Evolutionary conservation across 371 early-diverging fungal genomes (phyloP), one percentile per base, ranked within the genome.

Genomic region (Batrachochytrium dendrobatidis): DNA sequence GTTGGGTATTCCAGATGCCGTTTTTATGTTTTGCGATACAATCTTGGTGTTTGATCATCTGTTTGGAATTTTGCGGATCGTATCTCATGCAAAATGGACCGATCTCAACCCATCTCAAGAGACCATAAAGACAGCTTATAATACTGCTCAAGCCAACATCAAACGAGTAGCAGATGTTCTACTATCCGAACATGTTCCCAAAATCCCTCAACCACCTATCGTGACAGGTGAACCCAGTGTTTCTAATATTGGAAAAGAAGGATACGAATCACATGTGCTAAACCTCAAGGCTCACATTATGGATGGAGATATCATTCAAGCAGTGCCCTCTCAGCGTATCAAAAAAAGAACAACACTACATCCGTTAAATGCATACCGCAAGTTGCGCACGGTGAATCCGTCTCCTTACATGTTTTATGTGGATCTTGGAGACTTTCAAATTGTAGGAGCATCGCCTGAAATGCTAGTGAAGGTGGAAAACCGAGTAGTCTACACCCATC

Each of bases 371-470:
- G 93, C 93, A 12, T 98, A 98, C 72, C 83, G 96, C 50, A 86
- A 91, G 55, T 72, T 98, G 62, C 82, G 98, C 43, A 88, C 90
- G n/a, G 75, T 94, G 45, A 98, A 96, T 66, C 98, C 98, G 3
- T 92, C 95, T 3, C 98, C 98, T n/a, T 98, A 98, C 72, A 92
- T 98, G 92, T 98, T 95, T 70, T 96, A 95, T 64, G 83, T 95
- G 66, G 89, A 95, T 63, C 71, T 92, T 53, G 83, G 86, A 48
- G 90, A 83, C 50, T 95, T 94, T 66, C 90, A 90, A 60, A 73
- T 94, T n/a, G 95, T 95, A 5, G 98, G 98, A 22, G 98, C 98
- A 1, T 94, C 95, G 15, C 98, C 98, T 24, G 98, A 98, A 71
- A 90, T 95, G 90, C 77, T 98, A 55, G 90, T 91, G 59, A 91